phyloP scores from a whole-genome alignment of 2,329 filamentous ascomycete genomes.

The Alternaria brassicicola region DNA sequence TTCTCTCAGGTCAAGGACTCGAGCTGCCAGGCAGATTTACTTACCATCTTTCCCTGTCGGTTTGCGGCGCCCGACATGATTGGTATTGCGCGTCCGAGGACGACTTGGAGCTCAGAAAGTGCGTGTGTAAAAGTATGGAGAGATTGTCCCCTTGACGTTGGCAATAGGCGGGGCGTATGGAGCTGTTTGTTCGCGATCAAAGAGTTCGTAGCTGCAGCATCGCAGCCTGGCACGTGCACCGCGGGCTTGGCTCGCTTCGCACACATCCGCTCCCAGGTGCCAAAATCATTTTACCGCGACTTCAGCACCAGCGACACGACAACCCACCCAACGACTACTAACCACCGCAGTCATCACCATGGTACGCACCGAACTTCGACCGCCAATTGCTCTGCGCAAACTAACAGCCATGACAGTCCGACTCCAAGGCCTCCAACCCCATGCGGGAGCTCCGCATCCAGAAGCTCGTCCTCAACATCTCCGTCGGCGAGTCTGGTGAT shows the following conservation, averaged over 20 bases:
- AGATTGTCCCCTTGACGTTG: conserved; percentile 24
- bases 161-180: conserved; percentile 29
- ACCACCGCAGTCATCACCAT: conserved; percentile 49
- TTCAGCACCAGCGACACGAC: conserved; percentile 38
- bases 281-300: conserved; percentile 14
- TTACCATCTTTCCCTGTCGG: conserved; percentile 99
- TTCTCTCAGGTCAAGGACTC: conserved; percentile 46
- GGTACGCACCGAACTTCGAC: conserved; percentile 35
- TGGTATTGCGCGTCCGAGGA: conserved; percentile 50
- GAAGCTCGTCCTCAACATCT: conserved; percentile 99
- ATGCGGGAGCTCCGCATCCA: conserved; percentile 99
- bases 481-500: conserved; percentile 99
- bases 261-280: background rate
- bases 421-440: conserved; percentile 84
- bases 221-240: conserved; percentile 14
- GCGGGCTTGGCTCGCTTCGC: conserved; percentile 6
- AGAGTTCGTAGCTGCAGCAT: conserved; percentile 13
- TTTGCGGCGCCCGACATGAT: conserved; percentile 61
- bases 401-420: conserved; percentile 43
- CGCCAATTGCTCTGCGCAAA: conserved; percentile 13
- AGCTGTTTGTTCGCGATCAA: conserved; percentile 30
- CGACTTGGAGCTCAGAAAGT: conserved; percentile 39
- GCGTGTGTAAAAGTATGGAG: conserved; percentile 4
- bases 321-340: conserved; percentile 42
- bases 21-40: conserved; percentile 55